A percentile compares a stretch with the other conserved stretches of the same genome.
These are phyloP conservation scores for Colletotrichum nymphaeae DNA, from an alignment of 2,329 filamentous ascomycete species.

Conservation along the genomic window DNA sequence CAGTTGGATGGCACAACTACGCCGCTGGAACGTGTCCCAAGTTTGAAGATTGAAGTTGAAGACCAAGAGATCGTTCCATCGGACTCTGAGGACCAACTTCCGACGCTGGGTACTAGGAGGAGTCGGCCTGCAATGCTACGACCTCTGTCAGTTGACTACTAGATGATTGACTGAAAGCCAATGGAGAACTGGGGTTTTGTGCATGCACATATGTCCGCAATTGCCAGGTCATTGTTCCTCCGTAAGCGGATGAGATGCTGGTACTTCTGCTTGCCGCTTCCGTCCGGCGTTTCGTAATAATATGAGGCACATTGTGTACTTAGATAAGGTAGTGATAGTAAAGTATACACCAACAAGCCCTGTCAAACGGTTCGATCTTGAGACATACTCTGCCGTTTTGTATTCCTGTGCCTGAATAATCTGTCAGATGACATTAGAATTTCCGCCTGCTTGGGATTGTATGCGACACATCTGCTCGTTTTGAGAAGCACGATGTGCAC, in stretches of 20 bases:
- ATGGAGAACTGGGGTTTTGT: too few species aligned
- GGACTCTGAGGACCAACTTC: conserved; percentile 42
- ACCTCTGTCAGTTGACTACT: not conserved
- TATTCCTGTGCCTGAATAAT: not conserved
- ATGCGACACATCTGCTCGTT: not conserved
- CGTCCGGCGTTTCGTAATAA: not conserved
- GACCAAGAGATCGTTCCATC: conserved; percentile 44
- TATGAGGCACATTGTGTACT: not conserved
- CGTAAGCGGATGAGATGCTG: not conserved
- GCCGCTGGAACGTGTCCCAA: conserved; percentile 42
- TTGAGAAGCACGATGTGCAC: conserved; percentile 14
- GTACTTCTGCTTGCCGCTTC: not conserved
- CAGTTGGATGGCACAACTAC: conserved; percentile 47
- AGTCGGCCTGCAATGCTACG: conserved; percentile 2
- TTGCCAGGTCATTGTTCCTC: not conserved
- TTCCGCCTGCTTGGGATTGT: not conserved
- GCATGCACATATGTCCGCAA: not conserved
- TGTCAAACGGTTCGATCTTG: conserved; percentile 17
- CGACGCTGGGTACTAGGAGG: conserved; percentile 39
- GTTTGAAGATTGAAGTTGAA: conserved; percentile 51
- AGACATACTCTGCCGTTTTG: not conserved
- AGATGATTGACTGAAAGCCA: too few species aligned
- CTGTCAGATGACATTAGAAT: not conserved
- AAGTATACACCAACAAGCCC: not conserved
- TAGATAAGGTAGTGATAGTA: not conserved